phyloP scores from a whole-genome alignment of 192 early-diverging fungal species.

The Coemansia sp. region DNA sequence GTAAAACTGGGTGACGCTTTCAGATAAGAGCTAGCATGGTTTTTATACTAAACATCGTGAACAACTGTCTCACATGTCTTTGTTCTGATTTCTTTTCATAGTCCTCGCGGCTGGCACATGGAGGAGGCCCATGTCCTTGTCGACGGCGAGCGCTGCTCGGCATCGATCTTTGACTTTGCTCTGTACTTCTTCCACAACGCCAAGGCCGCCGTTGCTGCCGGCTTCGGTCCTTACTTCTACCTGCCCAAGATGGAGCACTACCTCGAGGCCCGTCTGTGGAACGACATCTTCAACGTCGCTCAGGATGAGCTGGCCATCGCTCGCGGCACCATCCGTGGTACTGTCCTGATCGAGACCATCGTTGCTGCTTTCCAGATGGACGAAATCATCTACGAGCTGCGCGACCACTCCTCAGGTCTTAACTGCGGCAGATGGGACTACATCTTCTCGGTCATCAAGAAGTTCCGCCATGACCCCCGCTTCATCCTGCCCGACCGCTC shows the following conservation, averaged over 20 bases:
- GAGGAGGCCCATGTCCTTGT: conserved; percentile 93
- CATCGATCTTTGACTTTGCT: conserved; percentile 97
- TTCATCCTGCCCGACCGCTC: conserved; percentile 89
- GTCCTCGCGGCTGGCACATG: conserved; percentile 98
- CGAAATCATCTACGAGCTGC: conserved; percentile 98
- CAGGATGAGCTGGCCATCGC: conserved; percentile 89
- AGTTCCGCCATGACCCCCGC: conserved; percentile 84
- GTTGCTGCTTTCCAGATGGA: conserved; percentile 98
- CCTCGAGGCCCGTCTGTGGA: conserved; percentile 98
- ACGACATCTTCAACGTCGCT: conserved; percentile 93
- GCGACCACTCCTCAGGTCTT: conserved; percentile 95
- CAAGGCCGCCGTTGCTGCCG: conserved; percentile 73
- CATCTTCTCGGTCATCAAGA: conserved; percentile 98
- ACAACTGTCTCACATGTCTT: neutral
- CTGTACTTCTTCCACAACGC: conserved; percentile 99
- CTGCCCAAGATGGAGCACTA: conserved; percentile 99
- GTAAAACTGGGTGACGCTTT: too few species aligned
- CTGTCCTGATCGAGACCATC: conserved; percentile 97
- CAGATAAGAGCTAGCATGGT: too few species aligned
- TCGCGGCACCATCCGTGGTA: conserved; percentile 94
- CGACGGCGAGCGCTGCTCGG: conserved; percentile 89
- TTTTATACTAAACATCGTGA: too few species aligned
- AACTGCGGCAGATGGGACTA: conserved; percentile 99
- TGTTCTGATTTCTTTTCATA: conserved; percentile 10
- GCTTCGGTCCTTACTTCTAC: conserved; percentile 97